Evolutionary conservation across 208 protist genomes (phyloP).

Genomic region (Acanthamoeba royreba): DNA sequence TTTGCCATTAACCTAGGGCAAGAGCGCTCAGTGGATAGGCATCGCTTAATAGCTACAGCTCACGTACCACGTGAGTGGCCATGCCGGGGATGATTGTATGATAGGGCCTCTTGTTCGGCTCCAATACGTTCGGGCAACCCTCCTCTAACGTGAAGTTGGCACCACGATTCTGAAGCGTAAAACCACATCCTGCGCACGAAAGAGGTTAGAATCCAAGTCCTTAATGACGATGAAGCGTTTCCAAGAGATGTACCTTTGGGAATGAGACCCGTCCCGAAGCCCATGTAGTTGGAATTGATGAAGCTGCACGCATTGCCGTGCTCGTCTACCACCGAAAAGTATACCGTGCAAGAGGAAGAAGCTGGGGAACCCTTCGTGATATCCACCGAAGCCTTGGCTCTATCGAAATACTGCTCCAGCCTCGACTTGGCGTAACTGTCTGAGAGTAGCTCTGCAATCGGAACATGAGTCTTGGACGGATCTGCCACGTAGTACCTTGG

Average conservation of each 20-base stretch:
- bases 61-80: conserved; percentile 10
- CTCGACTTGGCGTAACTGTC: conserved; percentile 56
- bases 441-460: conserved; percentile 57
- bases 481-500: not conserved
- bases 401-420: conserved; percentile 16
- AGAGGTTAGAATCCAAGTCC: no score
- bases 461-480: conserved; percentile 23
- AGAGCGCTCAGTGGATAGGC: no score
- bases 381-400: not conserved
- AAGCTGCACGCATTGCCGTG: conserved; percentile 80
- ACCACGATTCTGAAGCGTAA: conserved; percentile 81
- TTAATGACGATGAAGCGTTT: no score
- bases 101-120: conserved; percentile 77
- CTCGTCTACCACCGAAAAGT: conserved; percentile 67
- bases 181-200: conserved; percentile 71
- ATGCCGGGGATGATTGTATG: conserved; percentile 86
- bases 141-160: conserved; percentile 69
- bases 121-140: conserved; percentile 72
- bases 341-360: conserved; percentile 65
- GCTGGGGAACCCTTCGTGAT: conserved; percentile 59
- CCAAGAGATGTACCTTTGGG: conserved; percentile 60
- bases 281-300: conserved; percentile 80
- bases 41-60: not conserved
- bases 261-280: conserved; percentile 78
- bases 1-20: not conserved